Base-by-base conservation (phyloP, 108 stramenopile genomes). In the Cyclotella cryptica region DNA sequence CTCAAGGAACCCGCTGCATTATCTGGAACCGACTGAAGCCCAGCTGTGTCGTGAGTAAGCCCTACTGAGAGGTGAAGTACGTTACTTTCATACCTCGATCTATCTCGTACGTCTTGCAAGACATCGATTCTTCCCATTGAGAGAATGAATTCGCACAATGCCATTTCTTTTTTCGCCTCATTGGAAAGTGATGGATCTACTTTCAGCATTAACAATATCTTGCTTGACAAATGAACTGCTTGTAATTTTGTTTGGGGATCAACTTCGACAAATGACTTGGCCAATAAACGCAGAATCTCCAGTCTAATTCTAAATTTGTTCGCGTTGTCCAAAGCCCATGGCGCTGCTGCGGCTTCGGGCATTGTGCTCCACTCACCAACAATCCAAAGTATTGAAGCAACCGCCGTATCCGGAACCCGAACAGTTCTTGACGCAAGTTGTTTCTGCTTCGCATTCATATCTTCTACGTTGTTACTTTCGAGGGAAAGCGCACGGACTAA, bases 111-210 rank as follows among this genome's bases (percentile, higher is more conserved):
- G 86, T 99, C 97, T 49, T 90, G 92, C 51, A 92, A 68, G 11
- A 92, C 81, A 81, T 99, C 99, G 51, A 94, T 83, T 19, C 96
- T 86, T 24, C 94, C 97, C 86, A 99, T 84, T 19, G 98, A 91
- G 60, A 99, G 78, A 61, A 99, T 92, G 61, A 96, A 96, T 62
- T 97, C 92, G 57, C 96, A 89, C 10, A 99, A 47, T 12, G 75
- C 76, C 19, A 42, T 46, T 62, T 90, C 88, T 54, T 70, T 43
- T 41, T 7, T 12, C 11, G 47, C 40, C 28, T 9, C 10, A 21
- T 62, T 61, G 21, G 69, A 75, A 22, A 67, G 24, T 22, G 58
- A 22, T 52, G 46, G 39, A 52, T 74, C 68, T 53, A 68, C 67
- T 30, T 70, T 79, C 59, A 71, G 67, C 67, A 68, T 45, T 40